Percentiles rank a stretch among this genome's conserved stretches.
Evolutionary conservation across 345 rosid species (phyloP).

Genomic region (Aquilaria malaccensis): DNA sequence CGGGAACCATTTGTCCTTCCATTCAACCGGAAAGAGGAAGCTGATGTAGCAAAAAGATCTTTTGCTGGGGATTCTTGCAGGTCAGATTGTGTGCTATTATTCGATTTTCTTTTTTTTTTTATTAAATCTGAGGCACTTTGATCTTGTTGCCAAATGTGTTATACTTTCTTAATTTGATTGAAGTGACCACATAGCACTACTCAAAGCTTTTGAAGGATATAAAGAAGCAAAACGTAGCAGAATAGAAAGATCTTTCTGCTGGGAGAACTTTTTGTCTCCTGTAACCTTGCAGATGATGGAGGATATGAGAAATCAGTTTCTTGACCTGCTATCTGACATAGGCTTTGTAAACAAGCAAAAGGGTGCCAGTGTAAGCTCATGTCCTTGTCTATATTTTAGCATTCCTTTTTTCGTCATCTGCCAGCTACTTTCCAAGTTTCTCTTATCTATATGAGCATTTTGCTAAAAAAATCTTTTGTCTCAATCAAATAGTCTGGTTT

Average conservation of each 20-base stretch:
- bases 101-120: neutral
- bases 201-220: constrained; percentile 85
- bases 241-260: constrained; percentile 66
- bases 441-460: neutral
- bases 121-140: neutral
- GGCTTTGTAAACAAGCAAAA: constrained; percentile 90
- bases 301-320: constrained; percentile 91
- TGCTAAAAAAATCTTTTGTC: neutral
- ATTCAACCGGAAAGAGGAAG: constrained; percentile 69
- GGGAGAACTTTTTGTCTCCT: constrained; percentile 82
- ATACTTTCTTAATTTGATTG: constrained; percentile 17
- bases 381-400: constrained; percentile 3
- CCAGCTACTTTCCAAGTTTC: no score
- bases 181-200: constrained; percentile 97
- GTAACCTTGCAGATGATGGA: constrained; percentile 87
- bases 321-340: constrained; percentile 70
- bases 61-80: constrained; percentile 98
- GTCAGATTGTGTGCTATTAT: constrained; percentile 22
- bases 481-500: neutral
- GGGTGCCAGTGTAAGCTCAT: constrained; percentile 59
- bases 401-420: neutral
- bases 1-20: constrained; percentile 95
- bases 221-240: constrained; percentile 65
- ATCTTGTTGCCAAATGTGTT: constrained; percentile 5
- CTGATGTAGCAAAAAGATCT: constrained; percentile 80